Base-by-base conservation (phyloP, 1,284 basidiomycete species). In the Laetiporus sulphureus region DNA sequence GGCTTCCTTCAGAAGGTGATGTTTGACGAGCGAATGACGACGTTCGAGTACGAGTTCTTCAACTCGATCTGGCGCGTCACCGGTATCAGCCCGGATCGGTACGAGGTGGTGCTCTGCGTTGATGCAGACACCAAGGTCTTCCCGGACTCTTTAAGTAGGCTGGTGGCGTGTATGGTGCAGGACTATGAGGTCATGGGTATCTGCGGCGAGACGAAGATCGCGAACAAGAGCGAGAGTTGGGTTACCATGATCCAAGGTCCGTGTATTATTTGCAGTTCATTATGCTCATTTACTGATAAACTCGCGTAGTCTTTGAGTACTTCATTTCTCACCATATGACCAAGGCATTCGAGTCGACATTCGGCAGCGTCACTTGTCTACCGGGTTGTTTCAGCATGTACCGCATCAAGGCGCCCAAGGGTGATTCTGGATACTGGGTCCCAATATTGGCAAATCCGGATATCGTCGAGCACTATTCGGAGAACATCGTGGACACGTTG, bases 331-430 rank as follows among this genome's bases (percentile, higher is more conserved):
- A 99, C 61, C 96, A 99, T 65, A 78, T 93, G 74, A 96, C 91
- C 42, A 99, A 99, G 72, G 93, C 94, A 1, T 99, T 99, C 71
- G 95, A 99, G 66, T 94, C 94, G 6, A 94, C 98, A 76, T 99
- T 99, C 58, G 96, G 95, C 57, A 95, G 95, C 78, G 96, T 99
- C 23, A 98, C 96, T 47, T 99, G 96, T 82, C 73, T 98, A 53
- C 95, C 96, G 12, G 96, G 95, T 53, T 99, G 95, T 70, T 99
- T 99, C 79, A 92, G 86, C 50, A 99, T 99, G 91, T 99, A 99
- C 68, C 84, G 96, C 53, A 91, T 98, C 79, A 99, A 98, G 70
- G 90, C 94, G 15, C 90, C 92, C 30, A 98, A 95, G 65, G 88
- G 88, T 38, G 85, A 87, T 53, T 76, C 79, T 36, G 92, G 91